Percentiles rank a stretch among this genome's conserved stretches.
Evolutionary conservation across 306 rosid species (phyloP).

Genomic region (Astragalus glycyphyllos): DNA sequence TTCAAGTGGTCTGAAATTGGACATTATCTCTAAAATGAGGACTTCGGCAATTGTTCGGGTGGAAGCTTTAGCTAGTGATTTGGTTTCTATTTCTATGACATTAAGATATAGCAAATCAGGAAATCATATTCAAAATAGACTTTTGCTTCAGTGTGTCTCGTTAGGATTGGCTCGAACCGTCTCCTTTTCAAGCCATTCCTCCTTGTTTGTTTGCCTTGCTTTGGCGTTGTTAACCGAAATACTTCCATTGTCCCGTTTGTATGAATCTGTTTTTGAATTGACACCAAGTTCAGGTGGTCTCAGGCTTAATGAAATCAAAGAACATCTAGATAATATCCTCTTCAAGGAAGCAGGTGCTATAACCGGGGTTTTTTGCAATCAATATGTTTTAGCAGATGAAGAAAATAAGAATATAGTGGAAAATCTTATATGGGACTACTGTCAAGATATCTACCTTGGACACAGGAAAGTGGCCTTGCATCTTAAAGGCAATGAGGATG

Average conservation of each 20-base stretch:
- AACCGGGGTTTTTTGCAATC: conserved; percentile 74
- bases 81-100: conserved; percentile 50
- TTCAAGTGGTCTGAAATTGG: conserved; percentile 49
- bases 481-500: conserved; percentile 60
- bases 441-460: conserved; percentile 65
- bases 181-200: conserved; percentile 57
- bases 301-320: conserved; percentile 57
- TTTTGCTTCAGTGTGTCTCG: conserved; percentile 70
- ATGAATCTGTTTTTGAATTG: conserved; percentile 49
- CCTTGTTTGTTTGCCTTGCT: conserved; percentile 66
- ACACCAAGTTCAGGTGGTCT: conserved; percentile 40
- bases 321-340: conserved; percentile 62
- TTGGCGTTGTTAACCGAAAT: conserved; percentile 72
- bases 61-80: conserved; percentile 57
- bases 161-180: conserved; percentile 74
- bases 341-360: conserved; percentile 89
- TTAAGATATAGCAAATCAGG: conserved; percentile 29
- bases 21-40: conserved; percentile 51
- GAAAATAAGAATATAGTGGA: conserved; percentile 67
- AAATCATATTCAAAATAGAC: conserved; percentile 45
- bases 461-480: conserved; percentile 64
- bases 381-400: conserved; percentile 67
- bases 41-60: conserved; percentile 57
- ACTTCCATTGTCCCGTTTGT: conserved; percentile 71
- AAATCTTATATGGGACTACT: conserved; percentile 76